A percentile compares a stretch with the other conserved stretches of the same genome.
Conservation (phyloP, 2,329 filamentous ascomycete species). For the Metarhizium anisopliae region DNA sequence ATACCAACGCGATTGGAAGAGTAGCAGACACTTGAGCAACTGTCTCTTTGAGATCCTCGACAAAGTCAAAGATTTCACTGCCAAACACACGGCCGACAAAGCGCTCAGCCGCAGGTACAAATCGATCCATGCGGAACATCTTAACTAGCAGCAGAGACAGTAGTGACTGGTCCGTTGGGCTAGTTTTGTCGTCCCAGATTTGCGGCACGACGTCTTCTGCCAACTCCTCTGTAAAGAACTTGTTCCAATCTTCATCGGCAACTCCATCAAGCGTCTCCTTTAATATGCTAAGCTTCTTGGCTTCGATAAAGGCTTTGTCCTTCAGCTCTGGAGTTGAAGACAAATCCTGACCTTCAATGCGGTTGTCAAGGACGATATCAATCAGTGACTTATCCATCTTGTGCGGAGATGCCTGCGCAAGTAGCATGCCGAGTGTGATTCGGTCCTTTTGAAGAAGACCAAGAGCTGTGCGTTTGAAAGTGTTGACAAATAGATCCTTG, state of each 20-base stretch:
- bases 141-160: constrained; percentile 85
- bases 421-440: constrained; percentile 86
- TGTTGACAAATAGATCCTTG: constrained; percentile 80
- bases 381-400: constrained; percentile 87
- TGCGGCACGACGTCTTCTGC: constrained; percentile 77
- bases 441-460: constrained; percentile 89
- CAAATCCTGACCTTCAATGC: constrained; percentile 67
- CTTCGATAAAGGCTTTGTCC: constrained; percentile 59
- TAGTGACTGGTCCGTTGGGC: constrained; percentile 66
- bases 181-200: constrained; percentile 57
- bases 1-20: constrained; percentile 83
- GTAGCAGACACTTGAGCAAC: constrained; percentile 76
- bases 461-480: constrained; percentile 88
- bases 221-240: constrained; percentile 76
- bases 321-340: constrained; percentile 57
- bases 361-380: constrained; percentile 75
- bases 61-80: constrained; percentile 68
- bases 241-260: constrained; percentile 60
- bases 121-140: constrained; percentile 88
- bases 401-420: constrained; percentile 93
- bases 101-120: constrained; percentile 86
- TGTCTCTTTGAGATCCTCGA: constrained; percentile 77
- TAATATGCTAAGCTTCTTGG: constrained; percentile 62
- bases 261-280: constrained; percentile 62
- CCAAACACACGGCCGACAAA: constrained; percentile 86